These are phyloP conservation scores for Phytophthora chlamydospora DNA, from an alignment of 352 stramenopile species.

Conservation along the genomic window DNA sequence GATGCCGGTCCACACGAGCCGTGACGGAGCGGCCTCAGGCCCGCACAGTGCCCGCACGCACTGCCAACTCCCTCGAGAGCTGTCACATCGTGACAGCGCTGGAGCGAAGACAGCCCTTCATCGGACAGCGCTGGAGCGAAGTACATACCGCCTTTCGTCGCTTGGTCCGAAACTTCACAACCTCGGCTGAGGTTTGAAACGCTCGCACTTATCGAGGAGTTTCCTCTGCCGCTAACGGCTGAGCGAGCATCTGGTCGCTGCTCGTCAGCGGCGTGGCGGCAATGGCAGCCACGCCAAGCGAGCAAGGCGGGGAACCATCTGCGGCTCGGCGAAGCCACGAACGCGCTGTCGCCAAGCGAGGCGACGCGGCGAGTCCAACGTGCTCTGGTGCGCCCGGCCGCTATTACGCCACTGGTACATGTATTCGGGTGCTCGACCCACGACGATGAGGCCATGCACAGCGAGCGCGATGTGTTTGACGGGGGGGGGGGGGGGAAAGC, in stretches of 20 bases:
- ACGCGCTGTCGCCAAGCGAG: background rate
- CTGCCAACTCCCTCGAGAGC: too few relatives aligned
- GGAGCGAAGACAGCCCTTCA: too few relatives aligned
- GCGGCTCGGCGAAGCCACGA: conserved; percentile 11
- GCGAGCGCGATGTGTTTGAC: background rate
- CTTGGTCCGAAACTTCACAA: too few relatives aligned
- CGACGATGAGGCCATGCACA: background rate
- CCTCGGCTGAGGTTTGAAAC: conserved; percentile 22
- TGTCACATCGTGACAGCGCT: too few relatives aligned
- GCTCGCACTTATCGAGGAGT: conserved; percentile 18
- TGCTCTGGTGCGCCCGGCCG: too few relatives aligned
- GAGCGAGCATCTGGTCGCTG: background rate
- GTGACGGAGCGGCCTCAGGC: too few relatives aligned
- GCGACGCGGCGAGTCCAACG: too few relatives aligned
- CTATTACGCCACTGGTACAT: too few relatives aligned
- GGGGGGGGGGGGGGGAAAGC: conserved; percentile 18
- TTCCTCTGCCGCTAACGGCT: conserved; percentile 8
- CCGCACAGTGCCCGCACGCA: too few relatives aligned
- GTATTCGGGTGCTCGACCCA: background rate
- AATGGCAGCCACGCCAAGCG: background rate
- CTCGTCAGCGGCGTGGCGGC: conserved; percentile 2
- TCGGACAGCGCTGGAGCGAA: too few relatives aligned
- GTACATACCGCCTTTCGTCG: too few relatives aligned
- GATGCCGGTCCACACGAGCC: too few relatives aligned
- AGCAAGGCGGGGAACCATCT: background rate